Percentiles rank a stretch among this genome's conserved stretches.
Evolutionary conservation across 495 filamentous ascomycete genomes (phyloP).

Genomic region (Rostrohypoxylon terebratum): DNA sequence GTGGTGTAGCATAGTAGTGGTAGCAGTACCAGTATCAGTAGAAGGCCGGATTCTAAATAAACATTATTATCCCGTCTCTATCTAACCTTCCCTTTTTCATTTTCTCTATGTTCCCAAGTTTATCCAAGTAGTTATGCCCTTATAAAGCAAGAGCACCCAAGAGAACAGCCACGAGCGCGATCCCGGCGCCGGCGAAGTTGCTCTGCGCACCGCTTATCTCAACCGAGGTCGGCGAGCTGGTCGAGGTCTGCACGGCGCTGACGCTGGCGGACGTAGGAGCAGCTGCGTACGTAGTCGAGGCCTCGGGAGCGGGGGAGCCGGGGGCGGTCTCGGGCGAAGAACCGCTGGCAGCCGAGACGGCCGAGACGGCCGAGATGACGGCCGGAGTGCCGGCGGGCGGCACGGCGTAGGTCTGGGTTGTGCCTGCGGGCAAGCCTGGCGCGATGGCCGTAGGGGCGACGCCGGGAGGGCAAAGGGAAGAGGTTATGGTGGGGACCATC

Average conservation of each 20-base stretch:
- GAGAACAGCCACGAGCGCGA: conserved; percentile 22
- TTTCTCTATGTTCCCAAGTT: background rate
- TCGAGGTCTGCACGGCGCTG: conserved; percentile 7
- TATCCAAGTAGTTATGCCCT: background rate
- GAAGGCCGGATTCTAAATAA: conserved; percentile 20
- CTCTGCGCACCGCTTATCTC: conserved; percentile 24
- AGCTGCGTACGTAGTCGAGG: conserved; percentile 7
- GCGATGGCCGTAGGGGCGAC: conserved; percentile 32
- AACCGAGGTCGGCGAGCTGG: conserved; percentile 2
- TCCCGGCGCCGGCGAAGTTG: background rate
- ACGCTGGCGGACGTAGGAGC: background rate
- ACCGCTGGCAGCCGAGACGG: background rate
- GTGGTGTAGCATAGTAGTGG: background rate
- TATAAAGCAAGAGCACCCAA: conserved; percentile 27
- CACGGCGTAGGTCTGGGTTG: background rate
- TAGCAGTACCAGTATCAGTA: background rate
- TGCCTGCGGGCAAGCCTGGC: conserved; percentile 19
- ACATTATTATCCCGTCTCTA: conserved; percentile 1
- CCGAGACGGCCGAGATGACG: background rate
- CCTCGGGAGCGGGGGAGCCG: conserved; percentile 8
- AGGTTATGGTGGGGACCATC: conserved; percentile 28
- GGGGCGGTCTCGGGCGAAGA: background rate
- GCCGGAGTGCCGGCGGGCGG: conserved; percentile 20
- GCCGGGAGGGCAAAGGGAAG: conserved; percentile 32
- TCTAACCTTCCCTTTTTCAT: background rate